Base-by-base conservation (phyloP, 768 basidiomycete genomes). In the Boletus fagicola region DNA sequence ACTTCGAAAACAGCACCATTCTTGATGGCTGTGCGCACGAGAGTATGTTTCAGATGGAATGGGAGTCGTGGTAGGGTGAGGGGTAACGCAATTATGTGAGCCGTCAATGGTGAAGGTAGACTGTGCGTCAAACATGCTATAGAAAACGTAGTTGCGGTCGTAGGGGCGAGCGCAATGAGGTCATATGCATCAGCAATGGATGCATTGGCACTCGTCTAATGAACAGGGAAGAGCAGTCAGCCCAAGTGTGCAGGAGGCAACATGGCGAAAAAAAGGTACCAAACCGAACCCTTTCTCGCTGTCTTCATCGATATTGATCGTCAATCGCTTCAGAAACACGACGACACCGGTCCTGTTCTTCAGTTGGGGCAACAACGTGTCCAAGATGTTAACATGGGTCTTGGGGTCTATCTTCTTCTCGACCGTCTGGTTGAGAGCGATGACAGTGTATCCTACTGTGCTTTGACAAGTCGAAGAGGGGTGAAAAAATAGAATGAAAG, bases 211-310 rank as follows among this genome's bases (percentile, higher is more conserved):
- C 84, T 86, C 8, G 85, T 87, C 92, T 94, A 65, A 3, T 15
- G n/a, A 47, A 47, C 20, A 18, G 45, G 7, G 31, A 13, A 42
- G 28, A 36, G 10, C 20, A 12, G 31, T 50, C 52, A 51, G 54
- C 31, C 5, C n/a, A 36, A 40, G 35, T 39, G 35, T 42, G 42
- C 30, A 40, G 28, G 47, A 48, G 18, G 40, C 36, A 16, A 12
- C 11, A 28, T n/a, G 36, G 24, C 7, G 22, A 1, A 40, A 26
- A 44, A 48, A 31, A 73, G 79, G 61, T 55, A 93, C 90, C 68
- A 93, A 68, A 31, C 91, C 90, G 64, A 90, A 88, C 1, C 92
- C 89, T 69, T 91, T 92, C 69, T 93, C 90, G 65, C 92, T 92
- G 42, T 87, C 88, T 64, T 91, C 84, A 59, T 92, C 87, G 10